A percentile compares a stretch with the other conserved stretches of the same genome.
Evolutionary conservation across 176 grass and related monocot genomes (phyloP).

Genomic region (Avena sativa): DNA sequence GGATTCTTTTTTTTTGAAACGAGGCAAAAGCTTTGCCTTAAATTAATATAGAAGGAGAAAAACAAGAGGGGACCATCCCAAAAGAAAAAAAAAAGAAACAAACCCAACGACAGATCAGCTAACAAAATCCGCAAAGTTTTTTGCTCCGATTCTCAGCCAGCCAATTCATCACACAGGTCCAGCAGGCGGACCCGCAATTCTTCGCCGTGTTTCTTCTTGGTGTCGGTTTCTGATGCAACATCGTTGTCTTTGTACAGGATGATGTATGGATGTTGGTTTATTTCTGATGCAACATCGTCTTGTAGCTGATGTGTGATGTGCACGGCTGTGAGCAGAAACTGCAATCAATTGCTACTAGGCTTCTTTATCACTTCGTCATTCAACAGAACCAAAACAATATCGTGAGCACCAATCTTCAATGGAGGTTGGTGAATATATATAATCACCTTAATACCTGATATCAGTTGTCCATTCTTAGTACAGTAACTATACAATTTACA

Average conservation of each 20-base stretch:
- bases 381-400: not conserved
- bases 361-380: not conserved
- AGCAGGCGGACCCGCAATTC: not conserved
- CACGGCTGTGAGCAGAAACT: not conserved
- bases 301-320: not conserved
- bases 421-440: conserved; percentile 5
- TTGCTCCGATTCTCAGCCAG: not conserved
- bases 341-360: not conserved
- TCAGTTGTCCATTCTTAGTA: not conserved
- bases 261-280: too few relatives aligned
- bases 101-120: too few relatives aligned
- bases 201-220: not conserved
- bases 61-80: too few relatives aligned
- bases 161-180: not conserved
- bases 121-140: too few relatives aligned
- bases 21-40: too few relatives aligned
- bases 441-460: not conserved
- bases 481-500: conserved; percentile 43
- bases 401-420: not conserved
- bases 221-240: not conserved
- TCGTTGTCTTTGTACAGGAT: too few relatives aligned
- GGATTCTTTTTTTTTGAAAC: too few relatives aligned
- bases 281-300: not conserved
- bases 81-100: too few relatives aligned
- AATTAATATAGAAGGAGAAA: too few relatives aligned